A percentile compares a stretch with the other conserved stretches of the same genome.
These are phyloP conservation scores for Corymbia calophylla DNA, from an alignment of 441 rosid species.

Conservation along the genomic window DNA sequence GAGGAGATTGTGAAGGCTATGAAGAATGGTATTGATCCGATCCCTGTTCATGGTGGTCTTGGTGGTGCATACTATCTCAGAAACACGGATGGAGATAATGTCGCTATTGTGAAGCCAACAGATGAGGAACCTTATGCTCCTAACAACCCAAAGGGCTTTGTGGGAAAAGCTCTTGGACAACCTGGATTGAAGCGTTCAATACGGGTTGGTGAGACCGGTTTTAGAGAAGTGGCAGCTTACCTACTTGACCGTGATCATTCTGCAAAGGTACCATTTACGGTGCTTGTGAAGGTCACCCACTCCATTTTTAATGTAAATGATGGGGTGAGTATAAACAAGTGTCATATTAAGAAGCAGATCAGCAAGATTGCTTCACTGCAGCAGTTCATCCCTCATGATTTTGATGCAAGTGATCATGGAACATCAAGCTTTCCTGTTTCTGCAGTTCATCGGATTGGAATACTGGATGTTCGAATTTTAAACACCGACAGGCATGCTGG, in stretches of 20 bases:
- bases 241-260: conserved; percentile 33
- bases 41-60: conserved; percentile 10
- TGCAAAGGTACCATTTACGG: conserved; percentile 32
- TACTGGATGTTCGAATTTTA: conserved; percentile 26
- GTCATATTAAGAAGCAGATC: not conserved
- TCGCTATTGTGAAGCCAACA: conserved; percentile 32
- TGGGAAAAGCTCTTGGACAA: conserved; percentile 33
- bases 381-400: conserved; percentile 37
- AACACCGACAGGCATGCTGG: conserved; percentile 43
- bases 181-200: conserved; percentile 38
- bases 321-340: conserved; percentile 9
- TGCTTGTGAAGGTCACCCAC: conserved; percentile 31
- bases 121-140: conserved; percentile 45
- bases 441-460: conserved; percentile 32
- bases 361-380: conserved; percentile 38
- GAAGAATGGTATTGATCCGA: conserved; percentile 4
- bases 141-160: conserved; percentile 40
- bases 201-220: conserved; percentile 36
- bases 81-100: conserved; percentile 18
- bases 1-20: conserved; percentile 10
- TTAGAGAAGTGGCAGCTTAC: conserved; percentile 34
- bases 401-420: conserved; percentile 40
- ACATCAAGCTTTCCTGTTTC: conserved; percentile 35
- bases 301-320: conserved; percentile 27
- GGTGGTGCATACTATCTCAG: conserved; percentile 16